Evolutionary conservation across 176 grass and related monocot genomes (phyloP), one percentile per base, ranked within the genome.

Genomic region (Aegilops sharonensis): DNA sequence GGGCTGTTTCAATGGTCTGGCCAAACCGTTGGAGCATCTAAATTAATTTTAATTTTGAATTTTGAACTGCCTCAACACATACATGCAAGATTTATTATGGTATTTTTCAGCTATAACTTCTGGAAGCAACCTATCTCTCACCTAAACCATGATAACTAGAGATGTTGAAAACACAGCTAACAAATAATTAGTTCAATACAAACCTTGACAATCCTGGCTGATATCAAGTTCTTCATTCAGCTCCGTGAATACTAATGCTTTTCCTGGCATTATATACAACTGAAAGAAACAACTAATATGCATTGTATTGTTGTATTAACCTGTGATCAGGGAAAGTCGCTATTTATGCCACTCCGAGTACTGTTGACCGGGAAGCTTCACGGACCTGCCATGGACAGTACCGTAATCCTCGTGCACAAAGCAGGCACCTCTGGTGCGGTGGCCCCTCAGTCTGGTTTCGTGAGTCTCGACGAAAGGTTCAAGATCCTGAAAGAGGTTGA

Each of bases 331-430:
- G 97, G 94, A 3, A 98, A 94, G 73, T 90, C 75, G 6, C 85
- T 96, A 9, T 98, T 94, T 64, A 94, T 98, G 97, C 97, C 94
- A 3, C 86, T 98, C 25, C 88, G 97, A 50, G 79, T 95, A 54
- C 80, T 98, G 79, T 82, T 98, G 56, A 95, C 92, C 0, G 96
- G 96, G 36, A 98, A 98, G 79, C 88, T 98, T 73, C 96, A 98
- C 74, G 96, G 93, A 21, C 96, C 95, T 68, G 93, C 93, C 14
- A 95, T 95, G 86, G 95, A 86, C 23, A 90, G 81, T 63, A 91
- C 89, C 32, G 89, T 98, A 25, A 21, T 80, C 78, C 89, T 98
- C 32, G 85, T 98, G 77, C 87, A 98, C 84, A 95, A 95, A 92
- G 92, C 92, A 9, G 87, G 90, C 79, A 48, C 63, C 76, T 92